These are phyloP conservation scores for Paraphaeosphaeria minitans DNA, from an alignment of 2,329 filamentous ascomycete genomes.

Conservation along the genomic window DNA sequence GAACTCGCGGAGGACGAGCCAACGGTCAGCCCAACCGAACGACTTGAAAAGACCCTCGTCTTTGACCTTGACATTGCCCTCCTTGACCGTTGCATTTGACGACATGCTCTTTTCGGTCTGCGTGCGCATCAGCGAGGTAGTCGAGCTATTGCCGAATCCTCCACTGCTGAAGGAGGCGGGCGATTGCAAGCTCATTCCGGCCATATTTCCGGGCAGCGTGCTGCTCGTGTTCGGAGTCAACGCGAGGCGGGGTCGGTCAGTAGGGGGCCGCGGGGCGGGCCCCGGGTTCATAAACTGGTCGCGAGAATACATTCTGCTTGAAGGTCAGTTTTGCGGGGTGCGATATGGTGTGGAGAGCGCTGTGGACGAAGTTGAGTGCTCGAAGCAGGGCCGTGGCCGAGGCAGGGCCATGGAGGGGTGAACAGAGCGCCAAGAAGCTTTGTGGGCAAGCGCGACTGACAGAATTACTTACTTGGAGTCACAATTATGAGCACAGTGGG, in stretches of 20 bases:
- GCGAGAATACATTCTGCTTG: constrained; percentile 61
- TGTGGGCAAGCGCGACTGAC: constrained; percentile 1
- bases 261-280: constrained; percentile 88
- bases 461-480: constrained; percentile 32
- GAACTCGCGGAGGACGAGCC: constrained; percentile 88
- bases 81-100: constrained; percentile 50
- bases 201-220: constrained; percentile 74
- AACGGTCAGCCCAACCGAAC: constrained; percentile 87
- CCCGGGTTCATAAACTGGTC: constrained; percentile 94
- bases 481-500: constrained; percentile 26
- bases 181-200: constrained; percentile 74
- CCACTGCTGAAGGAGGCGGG: constrained; percentile 48
- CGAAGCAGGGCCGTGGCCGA: background rate
- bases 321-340: constrained; percentile 6
- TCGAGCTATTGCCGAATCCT: constrained; percentile 36
- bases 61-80: constrained; percentile 84
- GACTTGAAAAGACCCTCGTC: constrained; percentile 86
- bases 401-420: constrained; percentile 1
- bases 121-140: constrained; percentile 48
- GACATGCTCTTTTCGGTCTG: constrained; percentile 49
- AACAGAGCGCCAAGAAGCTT: constrained; percentile 10
- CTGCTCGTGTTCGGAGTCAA: constrained; percentile 75
- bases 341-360: background rate
- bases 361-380: background rate
- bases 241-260: constrained; percentile 79